Percentiles rank a stretch among this genome's conserved stretches.
phyloP scores from a whole-genome alignment of 2,329 filamentous ascomycete species.

The Calonectria crousiana region DNA sequence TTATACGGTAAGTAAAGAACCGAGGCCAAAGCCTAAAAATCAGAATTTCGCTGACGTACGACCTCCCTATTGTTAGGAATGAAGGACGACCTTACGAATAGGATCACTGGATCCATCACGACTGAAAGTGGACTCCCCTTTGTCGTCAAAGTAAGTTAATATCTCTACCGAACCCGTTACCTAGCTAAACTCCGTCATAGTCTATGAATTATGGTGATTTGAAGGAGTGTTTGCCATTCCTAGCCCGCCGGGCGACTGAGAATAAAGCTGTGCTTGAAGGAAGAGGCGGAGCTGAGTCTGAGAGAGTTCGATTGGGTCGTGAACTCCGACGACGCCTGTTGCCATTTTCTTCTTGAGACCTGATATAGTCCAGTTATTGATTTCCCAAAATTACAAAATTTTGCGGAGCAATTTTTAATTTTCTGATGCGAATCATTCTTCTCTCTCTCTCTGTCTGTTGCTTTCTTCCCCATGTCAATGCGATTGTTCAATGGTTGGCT shows the following conservation, averaged over 20 bases:
- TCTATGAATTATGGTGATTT: constrained; percentile 37
- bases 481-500: background rate
- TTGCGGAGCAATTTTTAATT: background rate
- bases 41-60: background rate
- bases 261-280: constrained; percentile 35
- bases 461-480: background rate
- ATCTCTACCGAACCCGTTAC: no score
- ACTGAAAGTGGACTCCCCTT: constrained; percentile 24
- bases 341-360: background rate
- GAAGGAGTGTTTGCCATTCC: constrained; percentile 32
- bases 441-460: background rate
- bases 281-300: constrained; percentile 30
- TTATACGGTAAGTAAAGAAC: constrained; percentile 14
- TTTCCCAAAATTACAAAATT: no score
- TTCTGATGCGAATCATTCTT: background rate
- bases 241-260: constrained; percentile 30
- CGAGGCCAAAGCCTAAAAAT: background rate
- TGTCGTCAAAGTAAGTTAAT: constrained; percentile 29
- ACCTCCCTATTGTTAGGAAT: constrained; percentile 9
- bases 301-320: constrained; percentile 28
- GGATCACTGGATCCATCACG: constrained; percentile 25
- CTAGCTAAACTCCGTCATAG: background rate
- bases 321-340: constrained; percentile 23
- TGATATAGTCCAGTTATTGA: background rate
- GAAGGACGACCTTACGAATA: constrained; percentile 35